Evolutionary conservation across 371 early-diverging fungal genomes (phyloP), one percentile per base, ranked within the genome.

Genomic region (Rhizomucor miehei): DNA sequence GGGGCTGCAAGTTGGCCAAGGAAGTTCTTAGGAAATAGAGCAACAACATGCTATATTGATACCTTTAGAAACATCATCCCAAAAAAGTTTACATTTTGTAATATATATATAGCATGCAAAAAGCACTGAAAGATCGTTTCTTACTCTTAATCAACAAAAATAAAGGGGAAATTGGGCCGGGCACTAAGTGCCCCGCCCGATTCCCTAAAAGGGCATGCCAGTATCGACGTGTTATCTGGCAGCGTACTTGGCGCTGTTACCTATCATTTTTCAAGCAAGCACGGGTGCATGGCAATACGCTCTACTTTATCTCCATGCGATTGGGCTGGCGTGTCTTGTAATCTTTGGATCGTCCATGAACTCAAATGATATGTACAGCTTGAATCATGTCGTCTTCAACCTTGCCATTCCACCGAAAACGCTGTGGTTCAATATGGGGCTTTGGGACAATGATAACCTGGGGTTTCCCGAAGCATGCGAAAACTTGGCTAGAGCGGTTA

Each of bases 1-100:
- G 80, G 82, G 84, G 82, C 6, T 87, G 86, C 66, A 79, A 68
- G 48, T 65, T 84, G 13, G 80, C 81, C 37, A 75, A 81, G 62
- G 81, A 86, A 57, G 78, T 84, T 6, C 29, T 29, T 8, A 29
- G 54, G 4, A 61, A 61, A 52, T 61, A 55, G 47, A 54, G 41
- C 41, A 41, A 19, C 38, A 38, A 38, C 43, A n/a, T n/a, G n/a
- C 36, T 9, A 25, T 46, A 23, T 48, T 24, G 41, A 41, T 16
- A 41, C n/a, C 41, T 41, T 2, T 41, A 29, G 29, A 29, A 8
- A 29, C 8, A 8, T 8, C n/a, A n/a, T n/a, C n/a, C n/a, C n/a
- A n/a, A n/a, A n/a, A n/a, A n/a, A n/a, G 8, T 29, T 29, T 29
- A 29, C 29, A 29, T 29, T 29, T 29, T 29, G 29, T 29, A 29